These are phyloP conservation scores for Penicillium sp. DNA, from an alignment of 2,329 filamentous ascomycete species.

Conservation along the genomic window DNA sequence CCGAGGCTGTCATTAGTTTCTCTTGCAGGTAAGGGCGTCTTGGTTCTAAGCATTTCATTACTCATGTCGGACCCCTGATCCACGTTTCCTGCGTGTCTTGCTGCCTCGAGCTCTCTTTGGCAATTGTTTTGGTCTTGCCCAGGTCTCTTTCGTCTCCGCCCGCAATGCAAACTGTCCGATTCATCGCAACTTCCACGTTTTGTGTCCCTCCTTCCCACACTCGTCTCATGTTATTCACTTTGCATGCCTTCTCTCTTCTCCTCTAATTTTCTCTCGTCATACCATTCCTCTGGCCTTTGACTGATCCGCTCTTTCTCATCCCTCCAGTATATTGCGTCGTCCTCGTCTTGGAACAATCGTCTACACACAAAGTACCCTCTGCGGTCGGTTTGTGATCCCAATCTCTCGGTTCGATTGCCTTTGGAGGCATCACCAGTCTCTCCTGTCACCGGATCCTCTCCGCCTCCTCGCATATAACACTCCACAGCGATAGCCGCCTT, in stretches of 20 bases:
- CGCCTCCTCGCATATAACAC: conserved; percentile 17
- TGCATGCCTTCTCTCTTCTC: not conserved
- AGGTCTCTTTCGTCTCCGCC: conserved; percentile 5
- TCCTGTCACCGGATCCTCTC: conserved; percentile 21
- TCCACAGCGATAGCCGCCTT: conserved; percentile 20
- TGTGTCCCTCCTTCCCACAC: conserved; percentile 11
- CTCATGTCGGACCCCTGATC: not conserved
- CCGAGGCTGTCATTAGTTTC: conserved; percentile 19
- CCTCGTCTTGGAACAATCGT: conserved; percentile 21
- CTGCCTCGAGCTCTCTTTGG: not conserved
- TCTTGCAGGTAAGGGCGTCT: conserved; percentile 25
- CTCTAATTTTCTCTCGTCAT: conserved; percentile 2
- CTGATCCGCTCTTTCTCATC: conserved; percentile 20
- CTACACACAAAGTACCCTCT: conserved; percentile 21
- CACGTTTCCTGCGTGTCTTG: conserved; percentile 4
- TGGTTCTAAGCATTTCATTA: not conserved
- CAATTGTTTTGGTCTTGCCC: conserved; percentile 5
- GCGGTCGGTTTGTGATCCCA: conserved; percentile 29
- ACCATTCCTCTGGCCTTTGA: conserved; percentile 7
- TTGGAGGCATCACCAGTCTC: conserved; percentile 25
- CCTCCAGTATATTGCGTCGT: conserved; percentile 16
- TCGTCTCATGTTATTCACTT: conserved; percentile 13
- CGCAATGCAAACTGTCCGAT: conserved; percentile 3
- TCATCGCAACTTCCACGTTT: conserved; percentile 25
- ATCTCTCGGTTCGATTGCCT: conserved; percentile 27